Base-by-base conservation (phyloP, 768 basidiomycete species). In the Hericium alpestre region DNA sequence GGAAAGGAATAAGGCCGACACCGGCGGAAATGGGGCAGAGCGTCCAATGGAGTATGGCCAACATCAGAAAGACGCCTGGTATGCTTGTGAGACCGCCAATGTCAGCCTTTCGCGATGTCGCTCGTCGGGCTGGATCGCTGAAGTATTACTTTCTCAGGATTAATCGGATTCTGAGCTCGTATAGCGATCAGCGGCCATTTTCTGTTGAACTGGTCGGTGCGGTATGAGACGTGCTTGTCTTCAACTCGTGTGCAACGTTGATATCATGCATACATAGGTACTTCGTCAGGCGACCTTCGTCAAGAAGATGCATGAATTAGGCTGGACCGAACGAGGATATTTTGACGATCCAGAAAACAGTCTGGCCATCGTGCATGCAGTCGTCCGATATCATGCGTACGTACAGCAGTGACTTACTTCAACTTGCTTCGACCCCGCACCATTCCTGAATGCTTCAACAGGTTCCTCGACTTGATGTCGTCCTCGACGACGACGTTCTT, bases 191-290 rank as follows among this genome's bases (percentile, higher is more conserved):
- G n/a, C 73, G 75, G 53, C 71, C 73, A 0, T 84, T 79, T 60
- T 83, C 81, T 0, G 66, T 81, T n/a, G 76, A 83, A 37, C 73
- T 84, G 0, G 73, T 76, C 11, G 80, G 80, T 2, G 81, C 82
- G 1, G 81, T 82, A 57, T 53, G 72, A 51, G 15, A 12, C 25
- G 64, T 54, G 15, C 32, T 32, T 9, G 32, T 32, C 32, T 32
- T 10, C n/a, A n/a, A n/a, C n/a, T n/a, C 22, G 57, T 18, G 38
- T 11, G 16, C 18, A n/a, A 18, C n/a, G 25, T 15, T 56, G 8
- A 32, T 7, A 32, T 32, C 32, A 10, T 2, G 5, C 8, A 32
- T 32, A 7, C 6, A 18, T 25, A 80, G 80, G 76, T 81, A 7
- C 62, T 81, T 37, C 78, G 81, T 4, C 83, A 84, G 63, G 75